Base-by-base conservation (phyloP, 2,329 filamentous ascomycete genomes). In the Talaromyces funiculosus region DNA sequence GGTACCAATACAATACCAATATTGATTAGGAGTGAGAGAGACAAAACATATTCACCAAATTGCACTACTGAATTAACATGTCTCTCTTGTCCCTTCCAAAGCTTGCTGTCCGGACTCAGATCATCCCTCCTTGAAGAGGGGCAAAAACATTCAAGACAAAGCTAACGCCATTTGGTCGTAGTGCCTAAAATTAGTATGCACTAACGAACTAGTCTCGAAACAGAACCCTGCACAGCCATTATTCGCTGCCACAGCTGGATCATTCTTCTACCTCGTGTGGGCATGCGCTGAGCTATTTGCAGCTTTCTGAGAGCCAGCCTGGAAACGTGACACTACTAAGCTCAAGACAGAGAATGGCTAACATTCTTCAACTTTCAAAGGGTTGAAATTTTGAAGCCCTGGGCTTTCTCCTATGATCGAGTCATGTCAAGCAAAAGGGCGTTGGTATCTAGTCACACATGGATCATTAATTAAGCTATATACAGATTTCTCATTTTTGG, bases 111-210 rank as follows among this genome's bases (percentile, higher is more conserved):
- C n/a, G 29, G 29, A 33, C 47, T 51, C 47, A 35, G 29, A 51
- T 18, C 22, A 26, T 29, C 43, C 43, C 18, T 51, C 24, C 26
- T 49, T 49, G 45, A 8, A 26, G 51, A 53, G 51, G 51, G 51
- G 51, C 51, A 54, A 40, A 54, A 40, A 29, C 14, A 33, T 38
- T 35, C 31, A 40, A 54, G 51, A 54, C 51, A 54, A 54, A 6
- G 35, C 51, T 54, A 54, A 54, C 51, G 35, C 51, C 16, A 40
- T 54, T 40, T 40, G 20, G 51, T 54, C 20, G 22, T 54, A 40
- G 51, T 38, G 51, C 51, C 47, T 54, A 54, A 38, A 38, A 54
- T 54, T 54, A 54, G 51, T 54, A 54, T 18, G 35, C 31, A 35
- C 51, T 54, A 54, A 35, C 16, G 33, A 54, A 18, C 51, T 54